phyloP scores from a whole-genome alignment of 257 asterid genomes.

The Misopates orontium region DNA sequence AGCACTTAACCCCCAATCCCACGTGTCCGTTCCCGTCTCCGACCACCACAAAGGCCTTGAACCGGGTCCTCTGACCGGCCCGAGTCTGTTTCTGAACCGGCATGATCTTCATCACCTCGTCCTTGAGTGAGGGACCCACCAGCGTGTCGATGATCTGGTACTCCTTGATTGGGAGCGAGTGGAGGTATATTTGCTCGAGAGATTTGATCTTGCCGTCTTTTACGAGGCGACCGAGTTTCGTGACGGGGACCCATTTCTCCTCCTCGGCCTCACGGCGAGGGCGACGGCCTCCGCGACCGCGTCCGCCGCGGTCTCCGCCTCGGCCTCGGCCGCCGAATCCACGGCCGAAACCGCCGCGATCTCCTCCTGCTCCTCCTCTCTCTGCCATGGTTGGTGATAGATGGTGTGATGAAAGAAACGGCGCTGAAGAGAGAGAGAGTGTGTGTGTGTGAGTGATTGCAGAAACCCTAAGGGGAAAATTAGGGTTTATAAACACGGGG shows the following conservation, averaged over 20 bases:
- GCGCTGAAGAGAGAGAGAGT: too few relatives aligned
- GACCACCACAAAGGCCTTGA: slow-evolving; percentile 28
- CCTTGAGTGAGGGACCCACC: slow-evolving; percentile 66
- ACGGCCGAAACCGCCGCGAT: slow-evolving; percentile 70
- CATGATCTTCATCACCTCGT: slow-evolving; percentile 88
- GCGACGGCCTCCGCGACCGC: slow-evolving; percentile 75
- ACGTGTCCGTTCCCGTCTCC: slow-evolving; percentile 71
- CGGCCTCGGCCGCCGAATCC: slow-evolving; percentile 66
- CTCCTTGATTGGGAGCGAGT: slow-evolving; percentile 87
- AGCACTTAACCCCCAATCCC: slow-evolving; percentile 66
- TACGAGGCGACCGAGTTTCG: slow-evolving; percentile 78
- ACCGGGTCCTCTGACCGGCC: slow-evolving; percentile 54
- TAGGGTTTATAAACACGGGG: too few relatives aligned
- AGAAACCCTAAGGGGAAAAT: not conserved
- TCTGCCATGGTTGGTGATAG: slow-evolving; percentile 52
- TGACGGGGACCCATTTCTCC: slow-evolving; percentile 92
- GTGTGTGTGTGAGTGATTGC: not conserved
- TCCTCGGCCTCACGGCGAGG: slow-evolving; percentile 79
- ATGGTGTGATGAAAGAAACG: too few relatives aligned
- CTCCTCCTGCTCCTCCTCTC: slow-evolving; percentile 70
- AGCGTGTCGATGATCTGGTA: slow-evolving; percentile 69
- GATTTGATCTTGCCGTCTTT: slow-evolving; percentile 62
- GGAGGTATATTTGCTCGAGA: slow-evolving; percentile 77
- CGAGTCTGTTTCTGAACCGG: slow-evolving; percentile 80
- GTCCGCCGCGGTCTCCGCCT: slow-evolving; percentile 57